phyloP scores from a whole-genome alignment of 2,329 filamentous ascomycete genomes.

The Colletotrichum lentis region DNA sequence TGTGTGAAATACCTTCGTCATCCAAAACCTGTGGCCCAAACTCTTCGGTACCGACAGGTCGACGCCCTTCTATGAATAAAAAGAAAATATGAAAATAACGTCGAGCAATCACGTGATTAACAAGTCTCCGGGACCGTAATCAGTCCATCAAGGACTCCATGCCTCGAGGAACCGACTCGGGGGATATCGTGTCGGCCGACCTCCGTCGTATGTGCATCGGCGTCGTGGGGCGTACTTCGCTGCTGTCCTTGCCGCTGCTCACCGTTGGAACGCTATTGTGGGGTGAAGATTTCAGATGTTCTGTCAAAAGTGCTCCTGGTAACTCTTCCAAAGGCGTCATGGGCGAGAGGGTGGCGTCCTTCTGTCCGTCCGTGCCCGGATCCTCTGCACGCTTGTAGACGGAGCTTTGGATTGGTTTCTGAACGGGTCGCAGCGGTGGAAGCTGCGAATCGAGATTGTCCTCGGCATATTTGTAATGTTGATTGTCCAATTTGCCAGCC shows the following conservation, averaged over 20 bases:
- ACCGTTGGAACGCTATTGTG: conserved; percentile 4
- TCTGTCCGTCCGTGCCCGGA: background rate
- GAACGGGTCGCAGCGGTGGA: conserved; percentile 42
- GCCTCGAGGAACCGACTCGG: conserved; percentile 51
- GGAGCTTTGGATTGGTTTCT: conserved; percentile 38
- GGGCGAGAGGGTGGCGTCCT: background rate
- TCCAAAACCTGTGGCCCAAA: conserved; percentile 23
- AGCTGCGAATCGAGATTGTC: conserved; percentile 38
- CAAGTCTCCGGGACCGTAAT: background rate
- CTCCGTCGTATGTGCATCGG: conserved; percentile 26
- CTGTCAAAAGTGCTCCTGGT: conserved; percentile 23
- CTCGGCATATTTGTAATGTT: conserved; percentile 39
- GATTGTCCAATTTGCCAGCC: conserved; percentile 39
- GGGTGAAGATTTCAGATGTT: conserved; percentile 35
- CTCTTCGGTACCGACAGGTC: conserved; percentile 33
- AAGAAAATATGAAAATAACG: conserved; percentile 17
- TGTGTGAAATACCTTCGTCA: conserved; percentile 9
- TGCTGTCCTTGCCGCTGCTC: conserved; percentile 14
- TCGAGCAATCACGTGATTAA: background rate
- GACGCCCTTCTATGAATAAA: conserved; percentile 25
- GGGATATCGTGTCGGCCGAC: conserved; percentile 53
- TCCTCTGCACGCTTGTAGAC: conserved; percentile 33
- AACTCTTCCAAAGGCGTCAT: conserved; percentile 4
- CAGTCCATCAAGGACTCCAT: conserved; percentile 52
- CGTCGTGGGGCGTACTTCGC: conserved; percentile 26